Evolutionary conservation across 495 filamentous ascomycete genomes (phyloP), one percentile per base, ranked within the genome.

Genomic region (Delitschia confertaspora): DNA sequence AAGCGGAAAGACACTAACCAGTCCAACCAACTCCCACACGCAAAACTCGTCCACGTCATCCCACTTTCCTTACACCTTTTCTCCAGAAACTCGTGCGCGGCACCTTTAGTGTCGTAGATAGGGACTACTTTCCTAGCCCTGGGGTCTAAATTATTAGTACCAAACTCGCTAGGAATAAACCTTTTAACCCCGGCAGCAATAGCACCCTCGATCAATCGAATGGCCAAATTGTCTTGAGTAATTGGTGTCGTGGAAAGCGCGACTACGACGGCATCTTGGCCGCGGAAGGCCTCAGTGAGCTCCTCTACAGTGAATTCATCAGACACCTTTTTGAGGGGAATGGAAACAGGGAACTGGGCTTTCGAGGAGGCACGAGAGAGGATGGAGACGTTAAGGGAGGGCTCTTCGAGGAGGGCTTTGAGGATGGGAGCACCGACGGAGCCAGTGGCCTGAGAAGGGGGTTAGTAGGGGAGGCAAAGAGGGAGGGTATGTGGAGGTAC

Each of bases 271-370:
- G 62, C 70, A 54, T 76, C 70, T 47, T 70, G 62, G 37, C 66
- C 65, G 38, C 60, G 51, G 39, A 76, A 64, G 6, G 65, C 64
- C 0, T 38, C 27, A 26, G 54, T 39, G 6, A 74, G 57, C 29
- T 55, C 64, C 10, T 72, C 69, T 38, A 72, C 69, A 0, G 79
- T 80, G 55, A 79, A 78, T 53, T 72, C 69, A 63, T 75, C 78
- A 60, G 64, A 66, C 69, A 80, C 53, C 34, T 65, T 48, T 3
- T 47, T 64, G 33, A 66, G 56, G 20, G 56, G 36, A 21, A 53
- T 33, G 26, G 29, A 42, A n/a, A 57, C 9, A 0, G 67, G 62
- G 47, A 69, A 69, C n/a, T 40, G 60, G 6, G 65, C 52, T n/a
- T 44, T 53, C 13, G 63, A 68, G 6, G 48, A 55, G 19, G 45